phyloP scores from a whole-genome alignment of 106 monocot species.

The Triglochin maritima region DNA sequence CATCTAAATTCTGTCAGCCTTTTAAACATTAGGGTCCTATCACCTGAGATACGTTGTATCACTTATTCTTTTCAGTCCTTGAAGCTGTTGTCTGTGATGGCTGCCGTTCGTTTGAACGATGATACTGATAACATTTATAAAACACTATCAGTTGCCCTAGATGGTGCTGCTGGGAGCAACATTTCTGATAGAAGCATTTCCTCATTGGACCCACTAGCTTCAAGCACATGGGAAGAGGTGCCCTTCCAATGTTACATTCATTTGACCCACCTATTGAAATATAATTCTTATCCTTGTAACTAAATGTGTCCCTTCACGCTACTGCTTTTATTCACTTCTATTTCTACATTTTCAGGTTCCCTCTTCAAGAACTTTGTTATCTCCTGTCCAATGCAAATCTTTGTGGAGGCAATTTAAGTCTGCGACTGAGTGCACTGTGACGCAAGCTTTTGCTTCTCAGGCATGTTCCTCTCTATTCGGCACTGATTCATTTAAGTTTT shows the following conservation, averaged over 20 bases:
- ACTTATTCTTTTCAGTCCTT: conserved; percentile 50
- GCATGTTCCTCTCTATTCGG: conserved; percentile 9
- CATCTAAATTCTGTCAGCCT: neutral
- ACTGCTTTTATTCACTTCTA: neutral
- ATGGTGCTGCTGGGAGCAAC: conserved; percentile 28
- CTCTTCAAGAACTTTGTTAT: conserved; percentile 59
- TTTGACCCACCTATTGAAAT: too few relatives aligned
- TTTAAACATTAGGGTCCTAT: neutral
- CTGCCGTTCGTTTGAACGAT: conserved; percentile 71
- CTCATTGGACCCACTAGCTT: conserved; percentile 64
- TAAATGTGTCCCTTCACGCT: too few relatives aligned
- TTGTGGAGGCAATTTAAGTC: conserved; percentile 89
- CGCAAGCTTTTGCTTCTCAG: conserved; percentile 94
- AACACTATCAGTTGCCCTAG: conserved; percentile 53
- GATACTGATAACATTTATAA: conserved; percentile 62
- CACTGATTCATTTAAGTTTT: too few relatives aligned
- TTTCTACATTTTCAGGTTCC: conserved; percentile 42
- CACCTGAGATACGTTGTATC: neutral
- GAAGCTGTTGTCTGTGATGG: conserved; percentile 82
- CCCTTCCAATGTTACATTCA: too few relatives aligned
- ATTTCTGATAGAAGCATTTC: conserved; percentile 34
- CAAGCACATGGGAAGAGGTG: conserved; percentile 85
- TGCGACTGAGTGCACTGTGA: conserved; percentile 82
- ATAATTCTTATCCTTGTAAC: too few relatives aligned
- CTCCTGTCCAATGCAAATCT: conserved; percentile 90